Conservation (phyloP, 2,329 filamentous ascomycete species). For the Cladosporium sp. region DNA sequence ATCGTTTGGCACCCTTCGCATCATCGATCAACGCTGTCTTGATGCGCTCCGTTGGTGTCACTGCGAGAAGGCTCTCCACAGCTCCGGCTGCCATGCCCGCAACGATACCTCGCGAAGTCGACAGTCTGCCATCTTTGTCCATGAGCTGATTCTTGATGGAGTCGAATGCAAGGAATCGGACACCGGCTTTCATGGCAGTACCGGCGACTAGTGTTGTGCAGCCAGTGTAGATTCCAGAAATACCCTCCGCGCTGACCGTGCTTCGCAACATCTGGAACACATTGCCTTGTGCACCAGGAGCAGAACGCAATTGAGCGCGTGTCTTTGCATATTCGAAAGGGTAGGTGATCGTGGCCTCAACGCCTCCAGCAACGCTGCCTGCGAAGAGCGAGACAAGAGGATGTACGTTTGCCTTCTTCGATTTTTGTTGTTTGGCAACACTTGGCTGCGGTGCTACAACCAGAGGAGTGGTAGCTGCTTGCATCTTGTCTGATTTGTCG, state of each 20-base stretch:
- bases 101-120: slow-evolving; percentile 24
- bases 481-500: not conserved
- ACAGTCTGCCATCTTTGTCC: slow-evolving; percentile 26
- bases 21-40: slow-evolving; percentile 66
- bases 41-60: slow-evolving; percentile 66
- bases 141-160: slow-evolving; percentile 26
- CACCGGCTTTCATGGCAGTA: slow-evolving; percentile 31
- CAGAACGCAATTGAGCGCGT: slow-evolving; percentile 26
- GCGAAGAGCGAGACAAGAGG: slow-evolving; percentile 45
- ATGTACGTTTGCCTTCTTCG: slow-evolving; percentile 3
- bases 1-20: slow-evolving; percentile 30
- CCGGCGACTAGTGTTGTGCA: slow-evolving; percentile 28
- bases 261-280: slow-evolving; percentile 24
- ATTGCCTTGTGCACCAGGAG: slow-evolving; percentile 16
- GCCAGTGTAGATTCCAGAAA: slow-evolving; percentile 30
- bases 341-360: slow-evolving; percentile 49
- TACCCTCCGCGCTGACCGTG: slow-evolving; percentile 22
- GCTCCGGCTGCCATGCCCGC: slow-evolving; percentile 63
- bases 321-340: slow-evolving; percentile 35
- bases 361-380: slow-evolving; percentile 50
- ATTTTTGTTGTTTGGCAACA: not conserved
- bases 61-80: slow-evolving; percentile 58
- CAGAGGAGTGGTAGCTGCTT: not conserved
- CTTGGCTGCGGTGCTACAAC: not conserved
- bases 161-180: slow-evolving; percentile 31